Evolutionary conservation across 2,329 filamentous ascomycete genomes (phyloP), one percentile per base, ranked within the genome.

Genomic region (Cyclaneusma minus): DNA sequence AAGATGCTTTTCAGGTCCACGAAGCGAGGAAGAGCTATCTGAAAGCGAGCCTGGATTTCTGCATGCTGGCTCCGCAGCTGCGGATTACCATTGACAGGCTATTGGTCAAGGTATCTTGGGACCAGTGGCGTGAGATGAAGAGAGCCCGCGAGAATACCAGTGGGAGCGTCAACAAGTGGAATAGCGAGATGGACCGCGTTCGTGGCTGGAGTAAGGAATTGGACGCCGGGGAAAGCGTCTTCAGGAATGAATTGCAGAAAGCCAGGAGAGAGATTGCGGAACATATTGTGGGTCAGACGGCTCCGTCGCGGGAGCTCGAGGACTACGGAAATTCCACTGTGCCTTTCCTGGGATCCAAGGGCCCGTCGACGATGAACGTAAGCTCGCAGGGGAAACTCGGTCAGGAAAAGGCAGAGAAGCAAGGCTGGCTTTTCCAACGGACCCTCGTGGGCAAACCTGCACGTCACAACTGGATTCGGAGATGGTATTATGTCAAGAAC

Each of bases 401-500:
- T 9, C 49, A 51, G 21, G 54, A 55, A 12, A 34, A 31, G 22
- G 41, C 46, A 7, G 85, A 93, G 51, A 95, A 93, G 50, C 89
- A 95, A 50, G 85, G 87, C 3, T 98, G 89, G 89, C 56, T 98
- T 3, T 92, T 85, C 48, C 50, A 93, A 39, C 68, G 83, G 27
- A 80, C 75, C 1, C 58, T 85, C 6, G 74, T 80, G 2, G 85
- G 84, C 18, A 95, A 94, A 49, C 87, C 87, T 1, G 80, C 84
- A 9, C 66, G 87, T 34, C 83, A 84, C n/a, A 67, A 70, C 21
- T 98, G 89, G 89, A 67, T 83, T 14, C 69, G 83, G 32, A 68
- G 87, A 28, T 98, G 89, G 89, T 93, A 89, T 45, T 95, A 93
- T 49, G 77, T 93, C 40, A 85, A 87, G 36, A 77, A 92, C 44